phyloP scores from a whole-genome alignment of 345 rosid species.

The Salix caprea region DNA sequence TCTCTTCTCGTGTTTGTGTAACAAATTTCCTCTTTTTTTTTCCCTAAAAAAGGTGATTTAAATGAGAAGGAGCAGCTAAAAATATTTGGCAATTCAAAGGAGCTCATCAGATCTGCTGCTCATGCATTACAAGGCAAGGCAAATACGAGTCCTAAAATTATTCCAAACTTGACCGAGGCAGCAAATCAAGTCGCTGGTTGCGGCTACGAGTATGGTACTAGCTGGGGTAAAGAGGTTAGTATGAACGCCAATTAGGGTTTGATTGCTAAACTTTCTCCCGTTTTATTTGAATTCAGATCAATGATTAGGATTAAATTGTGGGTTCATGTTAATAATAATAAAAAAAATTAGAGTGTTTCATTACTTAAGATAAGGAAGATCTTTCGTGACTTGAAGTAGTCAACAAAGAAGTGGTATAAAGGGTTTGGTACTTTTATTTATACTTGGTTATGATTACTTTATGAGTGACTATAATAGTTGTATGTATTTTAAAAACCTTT shows the following conservation, averaged over 20 bases:
- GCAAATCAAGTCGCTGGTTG: conserved; percentile 43
- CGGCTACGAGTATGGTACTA: conserved; percentile 40
- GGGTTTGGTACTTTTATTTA: neutral
- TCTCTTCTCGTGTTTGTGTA: neutral
- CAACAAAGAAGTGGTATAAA: neutral
- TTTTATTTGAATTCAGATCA: no score
- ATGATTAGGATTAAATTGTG: no score
- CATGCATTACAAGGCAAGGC: conserved; percentile 41
- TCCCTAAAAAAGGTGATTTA: conserved; percentile 18
- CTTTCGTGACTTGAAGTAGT: neutral
- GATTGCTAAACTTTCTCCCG: neutral
- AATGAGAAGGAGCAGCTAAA: conserved; percentile 10
- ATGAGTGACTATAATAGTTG: neutral
- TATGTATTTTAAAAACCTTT: neutral
- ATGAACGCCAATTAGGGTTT: neutral
- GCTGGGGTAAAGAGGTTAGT: conserved; percentile 57
- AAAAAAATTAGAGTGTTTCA: no score
- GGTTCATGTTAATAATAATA: no score
- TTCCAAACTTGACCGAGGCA: conserved; percentile 25
- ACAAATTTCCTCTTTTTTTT: neutral
- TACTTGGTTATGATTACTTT: neutral
- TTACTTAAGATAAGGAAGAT: neutral
- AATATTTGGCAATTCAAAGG: conserved; percentile 47
- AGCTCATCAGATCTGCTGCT: conserved; percentile 33
- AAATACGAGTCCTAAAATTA: neutral